Conservation (phyloP, 208 protist genomes). For the Polymyxa betae region DNA sequence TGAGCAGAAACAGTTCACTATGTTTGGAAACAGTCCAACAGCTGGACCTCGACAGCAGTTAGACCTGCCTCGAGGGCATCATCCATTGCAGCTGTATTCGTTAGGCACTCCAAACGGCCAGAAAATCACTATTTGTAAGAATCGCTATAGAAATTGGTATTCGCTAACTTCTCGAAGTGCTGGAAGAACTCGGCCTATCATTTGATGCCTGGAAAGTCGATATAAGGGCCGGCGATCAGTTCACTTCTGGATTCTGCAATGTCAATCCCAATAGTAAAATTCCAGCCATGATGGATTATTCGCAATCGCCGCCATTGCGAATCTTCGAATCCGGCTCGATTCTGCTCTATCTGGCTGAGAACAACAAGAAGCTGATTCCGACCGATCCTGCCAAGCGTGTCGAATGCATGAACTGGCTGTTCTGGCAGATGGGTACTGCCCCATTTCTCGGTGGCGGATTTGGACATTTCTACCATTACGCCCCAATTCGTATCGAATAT, state of each 20-base stretch:
- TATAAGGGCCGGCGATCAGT: slow-evolving; percentile 65
- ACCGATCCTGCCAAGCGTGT: slow-evolving; percentile 53
- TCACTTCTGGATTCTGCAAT: slow-evolving; percentile 68
- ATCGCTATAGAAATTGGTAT: neutral
- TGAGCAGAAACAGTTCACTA: neutral
- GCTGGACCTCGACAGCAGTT: neutral
- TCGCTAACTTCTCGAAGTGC: neutral
- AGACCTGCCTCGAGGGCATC: slow-evolving; percentile 53
- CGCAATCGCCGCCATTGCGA: slow-evolving; percentile 53
- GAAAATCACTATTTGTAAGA: slow-evolving; percentile 59
- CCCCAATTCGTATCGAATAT: slow-evolving; percentile 65
- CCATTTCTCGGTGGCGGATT: slow-evolving; percentile 66
- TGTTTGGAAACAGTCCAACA: slow-evolving; percentile 52
- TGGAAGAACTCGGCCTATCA: slow-evolving; percentile 57
- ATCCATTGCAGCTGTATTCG: slow-evolving; percentile 62
- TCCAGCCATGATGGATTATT: slow-evolving; percentile 73
- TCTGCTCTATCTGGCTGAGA: slow-evolving; percentile 79
- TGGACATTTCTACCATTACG: slow-evolving; percentile 67
- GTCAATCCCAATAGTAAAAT: slow-evolving; percentile 81
- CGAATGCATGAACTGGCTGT: slow-evolving; percentile 76
- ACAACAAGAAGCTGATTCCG: slow-evolving; percentile 71
- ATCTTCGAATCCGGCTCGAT: slow-evolving; percentile 80
- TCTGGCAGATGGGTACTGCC: slow-evolving; percentile 74
- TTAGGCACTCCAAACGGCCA: slow-evolving; percentile 64
- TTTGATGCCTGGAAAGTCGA: slow-evolving; percentile 56